Evolutionary conservation across 345 rosid species (phyloP), one percentile per base, ranked within the genome.

Genomic region (Salix dunnii): DNA sequence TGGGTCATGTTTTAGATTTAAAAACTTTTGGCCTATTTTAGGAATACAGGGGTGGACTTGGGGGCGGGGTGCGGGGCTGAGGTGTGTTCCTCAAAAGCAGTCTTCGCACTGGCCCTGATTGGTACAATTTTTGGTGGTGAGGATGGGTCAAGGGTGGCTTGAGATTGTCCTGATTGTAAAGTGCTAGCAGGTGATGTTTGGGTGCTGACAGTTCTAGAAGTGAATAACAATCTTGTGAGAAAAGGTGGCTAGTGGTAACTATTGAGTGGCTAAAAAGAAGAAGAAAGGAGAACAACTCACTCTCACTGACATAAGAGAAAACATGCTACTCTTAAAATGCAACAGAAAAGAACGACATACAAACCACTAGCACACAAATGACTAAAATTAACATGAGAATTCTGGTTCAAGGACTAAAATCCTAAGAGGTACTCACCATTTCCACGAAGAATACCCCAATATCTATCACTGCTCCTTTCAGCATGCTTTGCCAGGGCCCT

Each of bases 401-500:
- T 30, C 23, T 64, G 25, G 55, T 38, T 38, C 18, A 63, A 65
- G 63, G 30, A 68, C 68, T 53, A 68, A 25, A 68, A 60, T 35
- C 33, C 67, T 61, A 46, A 21, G 4, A 35, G 66, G n/a, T 21
- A 76, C 91, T 86, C 69, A 94, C 98, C 91, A 35, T 67, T 81
- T 73, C 98, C 97, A 69, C 63, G 68, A 73, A 90, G 81, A 80
- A 63, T 78, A 68, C 96, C 97, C 93, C 97, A 92, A 79, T 84
- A 86, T 62, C 83, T 72, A 66, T 73, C 70, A 48, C 91, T 77
- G 71, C 94, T 84, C 78, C 97, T 85, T 82, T 83, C 75, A 71
- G 80, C 82, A 73, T 94, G 98, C 84, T 94, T 92, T 38, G 92
- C 88, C 86, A 94, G 78, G 42, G 96, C 94, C 84, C 98, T 87